A percentile compares a stretch with the other conserved stretches of the same genome.
Evolutionary conservation across 106 monocot species (phyloP).

Genomic region (Acorus gramineus): DNA sequence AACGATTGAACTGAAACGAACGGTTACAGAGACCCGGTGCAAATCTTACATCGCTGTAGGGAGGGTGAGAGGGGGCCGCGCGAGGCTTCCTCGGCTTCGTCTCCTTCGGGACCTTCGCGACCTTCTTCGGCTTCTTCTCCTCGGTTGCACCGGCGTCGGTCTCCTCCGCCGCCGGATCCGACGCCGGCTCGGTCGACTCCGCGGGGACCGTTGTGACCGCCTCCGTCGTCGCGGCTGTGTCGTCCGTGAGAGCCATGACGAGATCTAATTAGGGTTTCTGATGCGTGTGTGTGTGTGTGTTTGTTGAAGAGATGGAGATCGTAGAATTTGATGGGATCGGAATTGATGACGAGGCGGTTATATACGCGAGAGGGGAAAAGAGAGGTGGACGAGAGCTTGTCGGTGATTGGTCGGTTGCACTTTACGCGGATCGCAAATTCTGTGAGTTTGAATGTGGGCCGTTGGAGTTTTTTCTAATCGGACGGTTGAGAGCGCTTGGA

Average conservation of each 20-base stretch:
- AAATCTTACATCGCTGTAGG: constrained; percentile 58
- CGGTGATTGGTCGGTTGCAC: constrained; percentile 15
- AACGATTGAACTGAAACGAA: neutral
- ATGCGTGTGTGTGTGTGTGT: too few species aligned
- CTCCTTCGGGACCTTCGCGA: constrained; percentile 24
- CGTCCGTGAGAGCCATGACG: neutral
- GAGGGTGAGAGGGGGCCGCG: constrained; percentile 37
- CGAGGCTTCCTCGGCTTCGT: constrained; percentile 48
- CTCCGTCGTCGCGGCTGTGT: constrained; percentile 19
- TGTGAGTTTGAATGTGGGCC: constrained; percentile 19
- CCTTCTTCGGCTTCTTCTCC: constrained; percentile 16
- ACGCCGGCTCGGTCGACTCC: neutral
- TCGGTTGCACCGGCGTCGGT: constrained; percentile 1
- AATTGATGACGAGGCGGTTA: constrained; percentile 10
- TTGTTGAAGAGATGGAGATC: neutral
- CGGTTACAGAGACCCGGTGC: too few species aligned
- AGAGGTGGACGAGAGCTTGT: constrained; percentile 5
- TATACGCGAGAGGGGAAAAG: constrained; percentile 11
- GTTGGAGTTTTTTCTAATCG: constrained; percentile 25
- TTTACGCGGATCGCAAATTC: constrained; percentile 23
- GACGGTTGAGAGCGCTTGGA: constrained; percentile 16
- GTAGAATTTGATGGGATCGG: neutral
- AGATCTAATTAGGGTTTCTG: neutral
- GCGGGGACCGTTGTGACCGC: constrained; percentile 6
- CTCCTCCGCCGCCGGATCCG: constrained; percentile 2